Evolutionary conservation across 192 early-diverging fungal genomes (phyloP).

Genomic region (Haplosporangium gracile): DNA sequence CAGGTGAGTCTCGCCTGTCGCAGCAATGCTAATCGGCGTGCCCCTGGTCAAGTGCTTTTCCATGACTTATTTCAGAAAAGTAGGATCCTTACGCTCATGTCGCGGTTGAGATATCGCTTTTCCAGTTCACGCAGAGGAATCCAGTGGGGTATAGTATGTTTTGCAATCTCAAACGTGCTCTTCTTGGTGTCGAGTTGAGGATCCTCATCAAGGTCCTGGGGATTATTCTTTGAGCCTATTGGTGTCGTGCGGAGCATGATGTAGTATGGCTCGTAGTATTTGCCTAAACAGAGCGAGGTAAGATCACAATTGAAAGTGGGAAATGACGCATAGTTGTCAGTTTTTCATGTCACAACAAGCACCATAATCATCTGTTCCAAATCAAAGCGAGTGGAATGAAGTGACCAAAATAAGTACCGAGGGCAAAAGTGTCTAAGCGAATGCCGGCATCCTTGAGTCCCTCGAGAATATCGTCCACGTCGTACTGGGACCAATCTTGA

Average conservation of each 20-base stretch:
- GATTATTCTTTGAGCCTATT: not conserved
- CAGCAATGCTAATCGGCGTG: too few relatives aligned
- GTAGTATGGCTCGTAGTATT: constrained; percentile 65
- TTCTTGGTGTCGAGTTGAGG: not conserved
- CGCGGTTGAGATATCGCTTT: constrained; percentile 55
- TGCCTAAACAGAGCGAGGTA: constrained; percentile 19
- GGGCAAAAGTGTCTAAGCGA: constrained; percentile 65
- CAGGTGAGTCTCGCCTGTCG: too few relatives aligned
- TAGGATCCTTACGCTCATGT: constrained; percentile 53
- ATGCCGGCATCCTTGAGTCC: constrained; percentile 54
- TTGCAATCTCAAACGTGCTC: constrained; percentile 27
- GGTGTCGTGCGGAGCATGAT: constrained; percentile 44
- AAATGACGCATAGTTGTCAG: not conserved
- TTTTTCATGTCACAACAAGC: not conserved
- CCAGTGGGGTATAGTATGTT: constrained; percentile 66
- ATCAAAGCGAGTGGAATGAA: too few relatives aligned
- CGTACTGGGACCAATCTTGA: not conserved
- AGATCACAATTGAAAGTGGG: not conserved
- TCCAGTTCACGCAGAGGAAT: constrained; percentile 57
- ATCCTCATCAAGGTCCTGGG: not conserved
- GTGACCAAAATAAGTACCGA: constrained; percentile 27
- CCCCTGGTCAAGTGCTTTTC: not conserved
- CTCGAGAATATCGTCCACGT: constrained; percentile 6
- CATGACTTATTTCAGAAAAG: not conserved
- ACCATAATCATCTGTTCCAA: not conserved